Base-by-base conservation (phyloP, 768 basidiomycete genomes). In the Leucosporidium scottii region DNA sequence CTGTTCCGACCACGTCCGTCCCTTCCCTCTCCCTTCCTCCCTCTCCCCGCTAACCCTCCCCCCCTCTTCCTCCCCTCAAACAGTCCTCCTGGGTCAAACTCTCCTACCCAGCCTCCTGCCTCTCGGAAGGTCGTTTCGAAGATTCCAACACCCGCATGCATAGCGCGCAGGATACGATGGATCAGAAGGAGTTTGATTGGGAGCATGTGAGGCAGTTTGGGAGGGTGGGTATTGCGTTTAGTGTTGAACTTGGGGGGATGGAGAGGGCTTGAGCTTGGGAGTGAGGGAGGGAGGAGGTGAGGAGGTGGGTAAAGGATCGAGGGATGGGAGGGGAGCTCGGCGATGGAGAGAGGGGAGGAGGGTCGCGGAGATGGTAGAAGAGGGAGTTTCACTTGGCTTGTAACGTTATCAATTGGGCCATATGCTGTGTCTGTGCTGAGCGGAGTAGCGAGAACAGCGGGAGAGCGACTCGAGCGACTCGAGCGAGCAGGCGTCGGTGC, bases 131-230 rank as follows among this genome's bases (percentile, higher is more conserved):
- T 6, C 49, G 50, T 30, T 72, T 72, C 25, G 67, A 20, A 18
- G 70, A 68, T 58, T 60, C 64, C 51, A 68, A 61, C 60, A 28
- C 21, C 51, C 74, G 74, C 61, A 76, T 77, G 69, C 76, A 77
- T 64, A 67, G 70, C 3, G 61, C 57, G 21, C 58, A 65, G 13
- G 75, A 76, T 62, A 68, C 58, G 21, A 57, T 65, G 53, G 28
- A 55, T 49, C 53, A 53, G 18, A 48, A 64, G 15, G 75, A 70
- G 30, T 77, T 74, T 67, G 68, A 66, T 21, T 69, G 76, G 57
- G 74, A 71, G 39, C 76, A 77, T 62, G 71, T 74, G 65, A 27
- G 61, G 13, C 72, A 76, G 61, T 77, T 74, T 64, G 70, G 71
- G 20, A 64, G 74, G 49, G 62, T 76, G 18, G 69, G 66, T 10